phyloP scores from a whole-genome alignment of 768 basidiomycete genomes.

The Brasilioporus rufonigricans region DNA sequence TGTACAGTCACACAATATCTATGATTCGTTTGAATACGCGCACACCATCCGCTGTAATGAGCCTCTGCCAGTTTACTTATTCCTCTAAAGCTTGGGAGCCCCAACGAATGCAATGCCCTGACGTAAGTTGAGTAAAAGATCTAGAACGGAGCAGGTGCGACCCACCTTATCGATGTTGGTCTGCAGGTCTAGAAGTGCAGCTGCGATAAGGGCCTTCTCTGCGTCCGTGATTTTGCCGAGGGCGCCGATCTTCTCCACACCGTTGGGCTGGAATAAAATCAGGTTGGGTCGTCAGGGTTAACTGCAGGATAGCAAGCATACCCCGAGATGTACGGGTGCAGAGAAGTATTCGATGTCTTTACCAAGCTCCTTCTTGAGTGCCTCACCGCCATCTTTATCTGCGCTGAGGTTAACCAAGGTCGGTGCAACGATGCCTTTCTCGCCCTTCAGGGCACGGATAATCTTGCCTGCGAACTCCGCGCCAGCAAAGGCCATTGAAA shows the following conservation, averaged over 20 bases:
- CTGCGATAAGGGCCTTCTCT: conserved; percentile 75
- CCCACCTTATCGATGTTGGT: conserved; percentile 70
- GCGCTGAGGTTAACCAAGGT: conserved; percentile 80
- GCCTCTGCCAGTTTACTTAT: neutral
- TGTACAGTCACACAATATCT: neutral
- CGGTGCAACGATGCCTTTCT: conserved; percentile 82
- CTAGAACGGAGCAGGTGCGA: conserved; percentile 1
- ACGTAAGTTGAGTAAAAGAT: neutral
- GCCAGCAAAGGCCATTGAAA: conserved; percentile 95
- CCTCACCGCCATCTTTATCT: conserved; percentile 67
- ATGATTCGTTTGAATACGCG: conserved; percentile 2
- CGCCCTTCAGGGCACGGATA: conserved; percentile 81
- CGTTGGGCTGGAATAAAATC: conserved; percentile 54
- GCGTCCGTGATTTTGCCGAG: conserved; percentile 70
- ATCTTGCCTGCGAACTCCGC: conserved; percentile 85
- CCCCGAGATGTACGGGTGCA: conserved; percentile 83
- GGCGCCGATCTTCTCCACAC: conserved; percentile 79
- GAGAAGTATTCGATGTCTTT: conserved; percentile 85
- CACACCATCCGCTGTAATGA: conserved; percentile 8
- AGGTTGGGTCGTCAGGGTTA: neutral
- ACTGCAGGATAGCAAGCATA: conserved; percentile 31
- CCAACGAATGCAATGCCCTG: conserved; percentile 28
- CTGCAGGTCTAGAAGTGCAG: conserved; percentile 76
- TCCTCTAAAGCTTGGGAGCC: conserved; percentile 27
- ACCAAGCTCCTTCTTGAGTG: conserved; percentile 77